Percentiles rank a stretch among this genome's conserved stretches.
These are phyloP conservation scores for Microdochium trichocladiopsis DNA, from an alignment of 2,329 filamentous ascomycete species.

Conservation along the genomic window DNA sequence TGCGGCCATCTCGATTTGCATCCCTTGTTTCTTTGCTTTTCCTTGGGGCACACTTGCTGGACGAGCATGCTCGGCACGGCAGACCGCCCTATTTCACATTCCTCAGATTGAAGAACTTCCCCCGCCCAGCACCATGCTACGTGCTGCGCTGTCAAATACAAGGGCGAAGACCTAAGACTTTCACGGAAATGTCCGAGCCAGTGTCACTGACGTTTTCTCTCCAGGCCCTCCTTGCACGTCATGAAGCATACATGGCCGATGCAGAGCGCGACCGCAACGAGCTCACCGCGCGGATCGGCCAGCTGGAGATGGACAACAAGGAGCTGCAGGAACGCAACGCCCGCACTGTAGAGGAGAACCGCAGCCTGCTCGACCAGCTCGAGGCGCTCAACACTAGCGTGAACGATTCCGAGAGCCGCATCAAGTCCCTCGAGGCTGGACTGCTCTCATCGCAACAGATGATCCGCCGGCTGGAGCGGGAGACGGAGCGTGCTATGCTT, in stretches of 20 bases:
- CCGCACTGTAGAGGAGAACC: conserved; percentile 75
- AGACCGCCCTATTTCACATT: too few relatives aligned
- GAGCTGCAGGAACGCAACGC: conserved; percentile 72
- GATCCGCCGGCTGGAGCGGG: conserved; percentile 64
- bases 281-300: conserved; percentile 66
- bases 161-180: not conserved
- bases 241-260: conserved; percentile 92
- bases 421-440: conserved; percentile 69
- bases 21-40: not conserved
- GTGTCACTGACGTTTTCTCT: conserved; percentile 62
- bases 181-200: conserved; percentile 23
- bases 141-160: not conserved
- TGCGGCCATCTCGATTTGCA: not conserved
- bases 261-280: conserved; percentile 77
- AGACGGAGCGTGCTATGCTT: conserved; percentile 67
- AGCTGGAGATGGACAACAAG: conserved; percentile 67
- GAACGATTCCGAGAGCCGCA: conserved; percentile 70
- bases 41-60: not conserved
- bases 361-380: conserved; percentile 71
- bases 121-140: not conserved
- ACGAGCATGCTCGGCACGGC: too few relatives aligned
- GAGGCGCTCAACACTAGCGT: conserved; percentile 78
- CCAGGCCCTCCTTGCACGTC: conserved; percentile 83
- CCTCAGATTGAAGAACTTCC: not conserved
- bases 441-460: conserved; percentile 73